These are phyloP conservation scores for Lactifluus rugatus DNA, from an alignment of 768 basidiomycete species.

Conservation along the genomic window DNA sequence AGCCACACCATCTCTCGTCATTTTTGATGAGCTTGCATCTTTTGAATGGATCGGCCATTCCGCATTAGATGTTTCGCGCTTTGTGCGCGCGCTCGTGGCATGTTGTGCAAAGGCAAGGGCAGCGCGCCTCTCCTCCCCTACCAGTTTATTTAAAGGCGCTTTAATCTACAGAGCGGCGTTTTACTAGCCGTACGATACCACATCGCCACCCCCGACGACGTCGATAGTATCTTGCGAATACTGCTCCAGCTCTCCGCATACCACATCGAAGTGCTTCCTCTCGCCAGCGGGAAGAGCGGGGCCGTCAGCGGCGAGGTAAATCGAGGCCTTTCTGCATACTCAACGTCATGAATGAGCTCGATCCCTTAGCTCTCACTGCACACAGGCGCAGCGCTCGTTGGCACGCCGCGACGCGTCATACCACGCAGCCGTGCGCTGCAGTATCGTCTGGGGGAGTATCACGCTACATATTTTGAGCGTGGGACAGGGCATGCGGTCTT, in stretches of 20 bases:
- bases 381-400: constrained; percentile 35
- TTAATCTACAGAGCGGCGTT: constrained; percentile 35
- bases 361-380: constrained; percentile 58
- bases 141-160: neutral
- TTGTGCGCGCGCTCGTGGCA: constrained; percentile 49
- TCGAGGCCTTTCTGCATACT: neutral
- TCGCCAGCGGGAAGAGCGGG: constrained; percentile 68
- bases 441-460: constrained; percentile 58
- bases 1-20: too few relatives aligned
- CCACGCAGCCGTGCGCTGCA: constrained; percentile 51
- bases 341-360: neutral
- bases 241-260: constrained; percentile 56
- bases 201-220: constrained; percentile 39
- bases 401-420: constrained; percentile 32
- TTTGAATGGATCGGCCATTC: constrained; percentile 66
- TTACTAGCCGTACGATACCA: constrained; percentile 61
- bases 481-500: constrained; percentile 61
- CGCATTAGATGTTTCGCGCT: constrained; percentile 40
- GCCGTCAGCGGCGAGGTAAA: constrained; percentile 68
- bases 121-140: neutral
- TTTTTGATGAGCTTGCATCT: too few relatives aligned
- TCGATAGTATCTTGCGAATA: constrained; percentile 49
- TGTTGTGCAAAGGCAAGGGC: constrained; percentile 43
- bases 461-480: constrained; percentile 60
- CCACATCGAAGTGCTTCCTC: constrained; percentile 61